Conservation (phyloP, 306 rosid species). For the Astragalus membranaceus region DNA sequence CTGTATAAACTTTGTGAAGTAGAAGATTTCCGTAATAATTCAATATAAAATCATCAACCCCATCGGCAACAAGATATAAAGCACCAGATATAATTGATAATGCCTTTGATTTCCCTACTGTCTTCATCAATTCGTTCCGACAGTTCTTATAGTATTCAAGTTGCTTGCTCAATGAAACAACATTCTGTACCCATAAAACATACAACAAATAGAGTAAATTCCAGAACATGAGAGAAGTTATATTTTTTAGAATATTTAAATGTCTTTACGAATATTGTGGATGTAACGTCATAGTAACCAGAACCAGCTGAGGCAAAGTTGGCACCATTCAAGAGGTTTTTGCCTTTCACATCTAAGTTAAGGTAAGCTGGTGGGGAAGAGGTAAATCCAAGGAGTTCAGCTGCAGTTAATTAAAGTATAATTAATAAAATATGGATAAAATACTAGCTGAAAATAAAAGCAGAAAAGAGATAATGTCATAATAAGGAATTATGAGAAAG, state of each 20-base stretch:
- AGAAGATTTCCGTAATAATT: conserved; percentile 63
- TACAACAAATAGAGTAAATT: not conserved
- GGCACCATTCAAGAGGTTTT: conserved; percentile 30
- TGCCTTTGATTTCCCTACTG: conserved; percentile 40
- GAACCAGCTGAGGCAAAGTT: conserved; percentile 66
- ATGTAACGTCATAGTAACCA: conserved; percentile 49
- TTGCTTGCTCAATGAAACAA: conserved; percentile 48
- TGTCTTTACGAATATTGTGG: conserved; percentile 42
- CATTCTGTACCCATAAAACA: conserved; percentile 30
- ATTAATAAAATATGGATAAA: not conserved
- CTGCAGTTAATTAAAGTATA: conserved; percentile 7
- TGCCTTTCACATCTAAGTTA: conserved; percentile 17
- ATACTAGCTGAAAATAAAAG: not conserved
- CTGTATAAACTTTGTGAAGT: conserved; percentile 31
- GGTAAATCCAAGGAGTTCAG: conserved; percentile 34
- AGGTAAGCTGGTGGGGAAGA: conserved; percentile 36
- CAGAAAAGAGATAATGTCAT: not conserved
- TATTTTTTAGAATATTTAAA: not conserved
- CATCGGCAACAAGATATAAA: conserved; percentile 41
- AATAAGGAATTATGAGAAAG: not conserved
- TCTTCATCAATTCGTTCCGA: conserved; percentile 33
- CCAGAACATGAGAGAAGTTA: not conserved
- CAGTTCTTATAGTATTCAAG: conserved; percentile 53
- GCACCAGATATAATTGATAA: conserved; percentile 50
- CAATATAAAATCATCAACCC: conserved; percentile 60